Base-by-base conservation (phyloP, 2,329 filamentous ascomycete species). In the Cladorrhinum sp. region DNA sequence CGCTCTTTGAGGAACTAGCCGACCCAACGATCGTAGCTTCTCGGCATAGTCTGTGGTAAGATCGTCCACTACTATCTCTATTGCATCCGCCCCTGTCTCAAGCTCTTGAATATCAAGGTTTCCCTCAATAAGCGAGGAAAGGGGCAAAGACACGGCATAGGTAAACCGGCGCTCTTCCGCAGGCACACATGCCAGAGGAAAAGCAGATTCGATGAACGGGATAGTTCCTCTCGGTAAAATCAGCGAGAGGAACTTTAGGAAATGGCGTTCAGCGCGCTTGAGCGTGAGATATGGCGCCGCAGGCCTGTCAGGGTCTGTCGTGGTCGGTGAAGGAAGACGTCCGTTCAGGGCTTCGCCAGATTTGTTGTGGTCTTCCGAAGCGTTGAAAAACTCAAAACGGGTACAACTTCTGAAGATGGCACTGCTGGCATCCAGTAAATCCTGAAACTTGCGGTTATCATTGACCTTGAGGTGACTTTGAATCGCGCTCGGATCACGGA, bases 301-400 rank as follows among this genome's bases (percentile, higher is more conserved):
- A 1, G 76, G 74, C 57, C 76, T 72, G 57, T 74, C 75, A 6
- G 71, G 64, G 16, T 75, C 71, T 3, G 67, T 63, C 1, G 70
- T 66, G 7, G 68, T 71, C 57, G 49, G 24, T 3, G 69, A 67
- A 16, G 68, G 56, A 20, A 62, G 55, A n/a, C 58, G 20, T 30
- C 55, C 53, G 61, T 33, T 56, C 7, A 55, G 10, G 56, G 52
- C 21, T 58, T 65, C 57, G 50, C 72, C 58, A 26, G 69, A 24
- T 65, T 69, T 66, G 66, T 70, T 49, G 74, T 69, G 71, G 18
- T 75, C 77, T 69, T 91, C 88, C 1, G 87, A 87, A 16, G 90
- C 77, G 66, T 92, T 92, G 76, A 86, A 91, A 71, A 91, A 93
- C 69, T 92, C 89, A 64, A 89, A 83, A 66, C 90, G 92, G 10